Evolutionary conservation across 495 filamentous ascomycete genomes (phyloP), one percentile per base, ranked within the genome.

Genomic region (Articulospora tetracladia): DNA sequence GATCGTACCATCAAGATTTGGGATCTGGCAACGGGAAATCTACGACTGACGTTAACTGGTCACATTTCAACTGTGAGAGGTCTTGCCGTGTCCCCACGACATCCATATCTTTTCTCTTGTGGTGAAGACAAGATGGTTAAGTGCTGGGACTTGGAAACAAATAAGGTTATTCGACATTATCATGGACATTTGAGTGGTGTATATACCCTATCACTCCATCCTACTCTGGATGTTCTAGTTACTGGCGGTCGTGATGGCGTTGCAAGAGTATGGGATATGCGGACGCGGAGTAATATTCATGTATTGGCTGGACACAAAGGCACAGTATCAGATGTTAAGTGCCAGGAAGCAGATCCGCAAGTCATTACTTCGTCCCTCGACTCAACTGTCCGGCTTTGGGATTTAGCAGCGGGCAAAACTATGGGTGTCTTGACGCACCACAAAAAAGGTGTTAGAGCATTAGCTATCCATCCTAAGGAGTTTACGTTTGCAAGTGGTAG

Each of bases 71-170:
- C 93, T 7, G 95, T 99, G 17, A 86, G 95, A 48, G 95, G 95
- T 7, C 78, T 99, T 51, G 95, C 93, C 0, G 90, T 99, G 7
- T 96, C 92, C 2, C 90, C 92, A 17, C 79, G 95, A 53, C 95
- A 99, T 72, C 95, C 95, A 1, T 99, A 99, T 70, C 82, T 99
- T 32, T 99, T 98, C 73, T 96, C 91, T 15, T 98, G 95, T 66
- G 95, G 90, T 53, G 95, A 99, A 73, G 95, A 99, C 72, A 99
- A 99, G 81, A 97, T 96, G 92, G 95, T 99, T 34, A 98, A 98
- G 74, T 98, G 95, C 77, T 99, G 95, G 95, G 95, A 99, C 77
- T 73, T 99, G 65, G 95, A 99, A 70, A 94, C 91, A 8, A 99
- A 99, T 73, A 96, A 96, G 74, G 95, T 99, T 56, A 99, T 99